Evolutionary conservation across 2,329 filamentous ascomycete species (phyloP), one percentile per base, ranked within the genome.

Genomic region (Fusarium nematophilum): DNA sequence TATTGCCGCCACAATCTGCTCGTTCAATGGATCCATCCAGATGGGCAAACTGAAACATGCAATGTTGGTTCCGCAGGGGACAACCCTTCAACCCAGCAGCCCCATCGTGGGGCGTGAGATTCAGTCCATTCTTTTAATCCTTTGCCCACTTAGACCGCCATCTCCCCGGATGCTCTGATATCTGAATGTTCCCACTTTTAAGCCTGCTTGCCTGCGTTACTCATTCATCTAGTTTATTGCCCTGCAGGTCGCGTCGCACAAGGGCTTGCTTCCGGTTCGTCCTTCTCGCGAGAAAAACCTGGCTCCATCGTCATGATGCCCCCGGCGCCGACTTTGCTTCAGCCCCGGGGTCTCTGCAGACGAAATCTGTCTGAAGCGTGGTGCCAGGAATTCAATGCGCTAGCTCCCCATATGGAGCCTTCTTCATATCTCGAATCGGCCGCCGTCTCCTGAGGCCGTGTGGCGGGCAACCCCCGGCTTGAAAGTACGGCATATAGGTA

Each of bases 31-130:
- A n/a, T n/a, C n/a, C n/a, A n/a, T n/a, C n/a, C n/a, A n/a, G n/a
- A n/a, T n/a, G n/a, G n/a, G n/a, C n/a, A n/a, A 18, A 51, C 52
- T 53, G 52, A 57, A 59, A 57, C 56, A 23, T 10, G 25, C 23
- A 47, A n/a, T 44, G 34, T 25, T 34, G 17, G 17, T 18, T 26
- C 27, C 17, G 53, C 57, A 59, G 47, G 53, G 57, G 29, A 59
- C 27, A 42, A 44, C 57, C 55, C 45, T 42, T 26, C 54, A 49
- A n/a, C 17, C 15, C 25, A 23, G 26, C 21, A 17, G 7, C 42
- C 34, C 23, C 25, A n/a, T n/a, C 17, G n/a, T 49, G 29, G 36
- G 50, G 43, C 30, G 31, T 36, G 43, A 46, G 30, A 36, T 46
- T 26, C 43, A 46, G 43, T 18, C 21, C 30, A 46, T 46, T 3